Conservation (phyloP, 495 filamentous ascomycete species). For the Aspergillus carlsbadensis region DNA sequence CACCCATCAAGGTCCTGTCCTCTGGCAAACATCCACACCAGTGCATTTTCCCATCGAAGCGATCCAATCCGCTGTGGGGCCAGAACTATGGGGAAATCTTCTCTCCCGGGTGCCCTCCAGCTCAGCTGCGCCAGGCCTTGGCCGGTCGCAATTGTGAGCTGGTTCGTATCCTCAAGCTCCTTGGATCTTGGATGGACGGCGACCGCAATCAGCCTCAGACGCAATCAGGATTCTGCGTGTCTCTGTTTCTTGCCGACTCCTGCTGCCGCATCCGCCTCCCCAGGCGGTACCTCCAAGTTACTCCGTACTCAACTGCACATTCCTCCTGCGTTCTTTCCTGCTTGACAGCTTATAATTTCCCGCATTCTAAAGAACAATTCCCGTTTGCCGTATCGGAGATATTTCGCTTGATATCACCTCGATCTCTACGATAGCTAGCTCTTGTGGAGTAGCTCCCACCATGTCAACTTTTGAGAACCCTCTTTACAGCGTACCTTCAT, state of each 20-base stretch:
- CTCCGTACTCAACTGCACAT: background rate
- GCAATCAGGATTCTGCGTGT: conserved; percentile 1
- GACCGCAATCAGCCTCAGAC: conserved; percentile 3
- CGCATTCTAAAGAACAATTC: background rate
- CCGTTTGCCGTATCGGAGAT: background rate
- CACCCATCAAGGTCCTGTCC: background rate
- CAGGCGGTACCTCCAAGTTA: background rate
- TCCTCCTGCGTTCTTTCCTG: background rate
- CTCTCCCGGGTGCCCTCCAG: background rate
- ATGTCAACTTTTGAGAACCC: conserved; percentile 7
- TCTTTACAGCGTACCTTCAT: background rate
- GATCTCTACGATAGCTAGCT: background rate
- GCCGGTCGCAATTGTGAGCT: conserved; percentile 1
- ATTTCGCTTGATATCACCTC: background rate
- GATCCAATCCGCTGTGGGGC: background rate
- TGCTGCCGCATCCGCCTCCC: background rate
- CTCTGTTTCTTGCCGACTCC: background rate
- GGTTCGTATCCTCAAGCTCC: background rate
- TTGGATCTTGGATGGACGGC: background rate
- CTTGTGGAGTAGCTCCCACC: background rate
- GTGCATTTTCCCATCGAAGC: background rate
- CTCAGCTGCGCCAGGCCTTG: conserved; percentile 1
- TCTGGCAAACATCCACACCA: background rate
- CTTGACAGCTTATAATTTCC: background rate
- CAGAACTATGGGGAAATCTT: background rate